phyloP scores from a whole-genome alignment of 768 basidiomycete genomes.

The Stropharia rugosoannulata region DNA sequence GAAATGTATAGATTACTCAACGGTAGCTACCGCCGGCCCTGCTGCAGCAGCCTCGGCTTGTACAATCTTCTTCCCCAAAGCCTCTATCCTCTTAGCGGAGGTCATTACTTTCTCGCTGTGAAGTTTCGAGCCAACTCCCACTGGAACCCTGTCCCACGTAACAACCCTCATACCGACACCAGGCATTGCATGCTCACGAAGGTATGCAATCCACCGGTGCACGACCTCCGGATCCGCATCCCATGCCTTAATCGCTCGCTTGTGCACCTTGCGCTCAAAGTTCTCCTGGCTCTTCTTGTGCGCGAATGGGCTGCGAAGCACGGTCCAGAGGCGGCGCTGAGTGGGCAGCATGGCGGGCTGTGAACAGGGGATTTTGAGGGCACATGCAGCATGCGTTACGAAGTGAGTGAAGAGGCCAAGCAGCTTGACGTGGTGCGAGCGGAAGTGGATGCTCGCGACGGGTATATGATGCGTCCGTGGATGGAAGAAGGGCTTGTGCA shows the following conservation, averaged over 20 bases:
- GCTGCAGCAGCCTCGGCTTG: not conserved
- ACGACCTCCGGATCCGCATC: constrained; percentile 82
- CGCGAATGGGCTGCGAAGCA: constrained; percentile 80
- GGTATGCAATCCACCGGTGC: constrained; percentile 76
- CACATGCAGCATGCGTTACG: constrained; percentile 78
- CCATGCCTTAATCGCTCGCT: constrained; percentile 86
- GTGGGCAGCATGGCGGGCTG: constrained; percentile 67
- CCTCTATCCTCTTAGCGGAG: constrained; percentile 22
- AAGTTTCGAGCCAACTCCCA: constrained; percentile 37
- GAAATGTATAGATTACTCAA: too few species aligned
- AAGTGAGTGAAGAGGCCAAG: constrained; percentile 86
- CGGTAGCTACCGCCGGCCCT: too few species aligned
- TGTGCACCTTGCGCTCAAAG: constrained; percentile 83
- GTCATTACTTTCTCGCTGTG: not conserved
- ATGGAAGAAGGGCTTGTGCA: constrained; percentile 55
- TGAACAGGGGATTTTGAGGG: constrained; percentile 79
- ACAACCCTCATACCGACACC: constrained; percentile 88
- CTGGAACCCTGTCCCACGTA: constrained; percentile 68
- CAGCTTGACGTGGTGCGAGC: constrained; percentile 64
- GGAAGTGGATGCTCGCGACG: constrained; percentile 80
- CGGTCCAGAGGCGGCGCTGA: constrained; percentile 81
- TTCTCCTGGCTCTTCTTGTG: constrained; percentile 97
- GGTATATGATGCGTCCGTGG: constrained; percentile 69
- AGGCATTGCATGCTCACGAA: constrained; percentile 70
- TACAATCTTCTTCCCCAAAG: constrained; percentile 31